These are phyloP conservation scores for Xylariaceae sp. DNA, from an alignment of 2,329 filamentous ascomycete species.

Conservation along the genomic window DNA sequence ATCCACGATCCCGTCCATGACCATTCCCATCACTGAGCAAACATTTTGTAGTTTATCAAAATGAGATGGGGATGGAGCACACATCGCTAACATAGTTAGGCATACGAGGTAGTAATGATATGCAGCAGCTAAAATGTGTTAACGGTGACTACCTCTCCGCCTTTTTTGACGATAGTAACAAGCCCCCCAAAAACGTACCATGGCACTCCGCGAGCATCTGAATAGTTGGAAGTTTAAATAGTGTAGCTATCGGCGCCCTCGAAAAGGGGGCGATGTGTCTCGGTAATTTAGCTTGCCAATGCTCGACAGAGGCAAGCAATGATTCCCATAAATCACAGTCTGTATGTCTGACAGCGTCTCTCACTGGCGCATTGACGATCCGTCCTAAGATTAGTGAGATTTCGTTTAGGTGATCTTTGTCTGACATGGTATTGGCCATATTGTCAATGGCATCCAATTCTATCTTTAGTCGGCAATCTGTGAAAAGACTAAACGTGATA, in stretches of 20 bases:
- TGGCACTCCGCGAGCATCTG: conserved; percentile 44
- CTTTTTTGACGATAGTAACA: not conserved
- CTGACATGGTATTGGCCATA: conserved; percentile 12
- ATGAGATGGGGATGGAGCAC: conserved; percentile 9
- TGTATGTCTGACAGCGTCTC: not conserved
- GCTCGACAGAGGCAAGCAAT: conserved; percentile 21
- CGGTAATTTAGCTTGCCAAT: conserved; percentile 36
- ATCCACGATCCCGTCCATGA: not conserved
- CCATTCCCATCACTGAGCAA: not conserved
- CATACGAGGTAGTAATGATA: conserved; percentile 42
- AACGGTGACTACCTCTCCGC: conserved; percentile 33
- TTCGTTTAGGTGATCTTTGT: conserved; percentile 38
- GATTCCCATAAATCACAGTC: conserved; percentile 18
- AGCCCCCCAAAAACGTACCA: conserved; percentile 31
- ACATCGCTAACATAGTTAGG: conserved; percentile 30
- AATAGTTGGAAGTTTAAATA: conserved; percentile 33
- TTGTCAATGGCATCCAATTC: conserved; percentile 27
- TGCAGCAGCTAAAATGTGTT: conserved; percentile 33
- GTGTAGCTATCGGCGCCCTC: conserved; percentile 9
- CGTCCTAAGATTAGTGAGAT: conserved; percentile 43
- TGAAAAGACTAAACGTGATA: conserved; percentile 51
- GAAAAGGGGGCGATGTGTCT: conserved; percentile 33
- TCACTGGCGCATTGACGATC: conserved; percentile 41
- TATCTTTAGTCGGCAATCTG: conserved; percentile 41
- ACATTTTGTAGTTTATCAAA: conserved; percentile 10